Base-by-base conservation (phyloP, 495 filamentous ascomycete genomes). In the Xylaria acuta region DNA sequence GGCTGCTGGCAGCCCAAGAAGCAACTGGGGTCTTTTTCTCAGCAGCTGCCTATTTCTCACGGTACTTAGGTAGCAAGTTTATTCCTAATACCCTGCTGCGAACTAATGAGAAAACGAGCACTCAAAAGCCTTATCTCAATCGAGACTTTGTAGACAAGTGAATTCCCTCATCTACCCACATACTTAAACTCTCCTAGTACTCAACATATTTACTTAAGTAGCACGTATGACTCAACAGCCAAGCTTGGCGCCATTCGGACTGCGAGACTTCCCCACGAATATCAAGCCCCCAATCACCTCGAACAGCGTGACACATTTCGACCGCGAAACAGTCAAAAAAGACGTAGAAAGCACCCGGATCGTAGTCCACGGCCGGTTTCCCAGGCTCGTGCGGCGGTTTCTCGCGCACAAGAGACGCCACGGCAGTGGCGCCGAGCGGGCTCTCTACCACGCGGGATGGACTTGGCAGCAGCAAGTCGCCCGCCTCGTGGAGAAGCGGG, bases 401-500 rank as follows among this genome's bases (percentile, higher is more conserved):
- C 43, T 80, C 27, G 58, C 58, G 2, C 72, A 75, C 66, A 80
- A 78, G 70, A 59, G 75, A 20, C 7, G 18, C 6, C 40, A 71
- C n/a, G 76, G 75, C 6, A 72, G 34, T 27, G 49, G 30, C 32
- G 22, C 22, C 14, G 73, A 78, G 63, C 72, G 66, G 45, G 14
- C 25, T 11, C 18, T 78, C 34, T 80, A 78, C 43, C 5, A 43
- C 1, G 41, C 45, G 2, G 9, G 59, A 16, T 78, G 73, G 75
- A 75, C 73, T 25, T 74, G 71, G 73, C 25, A 45, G 20, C 43
- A 75, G 0, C 73, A 78, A n/a, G 20, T 77, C 22, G 34, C 53
- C 12, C 74, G 78, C 5, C 71, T 80, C 6, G 47, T 78, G 8
- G 70, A 72, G 71, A 78, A 78, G 30, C 74, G 77, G 2, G 70